Base-by-base conservation (phyloP, 164 flowering plant species). In the Tinospora cordifolia region DNA sequence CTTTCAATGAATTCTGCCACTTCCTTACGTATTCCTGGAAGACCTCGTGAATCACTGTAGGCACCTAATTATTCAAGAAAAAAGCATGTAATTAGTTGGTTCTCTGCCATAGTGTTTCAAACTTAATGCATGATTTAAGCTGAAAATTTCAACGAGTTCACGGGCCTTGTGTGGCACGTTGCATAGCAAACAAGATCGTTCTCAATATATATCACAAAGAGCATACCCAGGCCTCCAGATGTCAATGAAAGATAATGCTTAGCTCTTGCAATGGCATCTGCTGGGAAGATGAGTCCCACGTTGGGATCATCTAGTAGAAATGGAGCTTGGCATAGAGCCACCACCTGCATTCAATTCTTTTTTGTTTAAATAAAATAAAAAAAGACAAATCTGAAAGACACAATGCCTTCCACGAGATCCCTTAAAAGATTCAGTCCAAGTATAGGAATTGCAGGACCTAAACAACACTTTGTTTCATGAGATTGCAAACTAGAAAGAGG, bases 271-370 rank as follows among this genome's bases (percentile, higher is more conserved):
- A 94, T 94, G 27, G 95, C 97, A 85, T 94, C 99, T 6, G 93
- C 99, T 26, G 97, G 99, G 83, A 94, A 94, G 38, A 94, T 15
- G 49, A 94, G 84, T 68, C 95, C 97, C 30, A 90, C 97, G 82
- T 90, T 94, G 19, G 97, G 97, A 82, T 94, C 97, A 70, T 90
- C 97, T 39, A 94, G 83, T 36, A 94, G 84, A 82, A 91, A 94
- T 70, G 98, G 98, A 81, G 97, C 98, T 86, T 94, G 98, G 80
- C 98, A 94, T 38, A 94, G 83, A 74, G 98, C 97, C 77, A 94
- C 81, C 71, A 94, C 98, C 98, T 94, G 85, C 70, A 79, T 75
- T 36, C 75, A 71, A 34, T 27, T 19, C 67, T 58, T 64, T 34
- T 69, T 58, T 36, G 46, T 62, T 34, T 34, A 64, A 36, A 39